phyloP scores from a whole-genome alignment of 2,329 filamentous ascomycete species.

The Talaromyces sp. region DNA sequence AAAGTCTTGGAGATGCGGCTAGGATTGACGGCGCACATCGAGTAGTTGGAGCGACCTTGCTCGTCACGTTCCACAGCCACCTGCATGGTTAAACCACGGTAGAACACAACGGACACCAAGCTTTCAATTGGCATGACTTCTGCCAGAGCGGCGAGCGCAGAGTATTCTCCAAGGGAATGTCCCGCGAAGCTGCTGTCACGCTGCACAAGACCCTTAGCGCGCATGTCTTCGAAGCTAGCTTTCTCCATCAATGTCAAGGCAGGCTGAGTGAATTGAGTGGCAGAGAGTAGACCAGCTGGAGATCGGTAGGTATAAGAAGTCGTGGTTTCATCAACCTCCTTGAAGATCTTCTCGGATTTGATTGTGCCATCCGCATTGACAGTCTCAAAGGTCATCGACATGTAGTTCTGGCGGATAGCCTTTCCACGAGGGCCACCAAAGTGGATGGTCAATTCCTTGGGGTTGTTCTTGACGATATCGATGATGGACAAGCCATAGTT shows the following conservation, averaged over 20 bases:
- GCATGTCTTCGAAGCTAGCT: slow-evolving; percentile 99
- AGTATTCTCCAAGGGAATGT: slow-evolving; percentile 97
- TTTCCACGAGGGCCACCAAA: slow-evolving; percentile 96
- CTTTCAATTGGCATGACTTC: slow-evolving; percentile 99
- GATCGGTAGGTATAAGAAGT: slow-evolving; percentile 96
- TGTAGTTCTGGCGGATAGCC: slow-evolving; percentile 97
- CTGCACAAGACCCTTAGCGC: slow-evolving; percentile 90
- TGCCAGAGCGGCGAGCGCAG: slow-evolving; percentile 87
- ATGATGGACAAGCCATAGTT: slow-evolving; percentile 98
- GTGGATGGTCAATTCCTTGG: slow-evolving; percentile 96
- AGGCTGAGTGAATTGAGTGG: slow-evolving; percentile 97
- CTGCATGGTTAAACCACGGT: slow-evolving; percentile 98
- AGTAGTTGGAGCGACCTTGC: slow-evolving; percentile 91
- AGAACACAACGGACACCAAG: slow-evolving; percentile 97
- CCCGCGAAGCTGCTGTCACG: slow-evolving; percentile 96
- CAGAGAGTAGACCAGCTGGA: slow-evolving; percentile 87
- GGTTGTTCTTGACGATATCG: slow-evolving; percentile 99
- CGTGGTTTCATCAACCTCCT: slow-evolving; percentile 88
- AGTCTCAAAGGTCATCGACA: slow-evolving; percentile 99
- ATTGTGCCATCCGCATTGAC: slow-evolving; percentile 84
- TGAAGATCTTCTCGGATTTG: slow-evolving; percentile 99
- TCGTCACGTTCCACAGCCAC: slow-evolving; percentile 96
- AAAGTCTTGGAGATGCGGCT: slow-evolving; percentile 98
- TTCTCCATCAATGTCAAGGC: slow-evolving; percentile 99
- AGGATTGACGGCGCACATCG: slow-evolving; percentile 98